phyloP scores from a whole-genome alignment of 768 basidiomycete species.

The Cubamyces lactineus region DNA sequence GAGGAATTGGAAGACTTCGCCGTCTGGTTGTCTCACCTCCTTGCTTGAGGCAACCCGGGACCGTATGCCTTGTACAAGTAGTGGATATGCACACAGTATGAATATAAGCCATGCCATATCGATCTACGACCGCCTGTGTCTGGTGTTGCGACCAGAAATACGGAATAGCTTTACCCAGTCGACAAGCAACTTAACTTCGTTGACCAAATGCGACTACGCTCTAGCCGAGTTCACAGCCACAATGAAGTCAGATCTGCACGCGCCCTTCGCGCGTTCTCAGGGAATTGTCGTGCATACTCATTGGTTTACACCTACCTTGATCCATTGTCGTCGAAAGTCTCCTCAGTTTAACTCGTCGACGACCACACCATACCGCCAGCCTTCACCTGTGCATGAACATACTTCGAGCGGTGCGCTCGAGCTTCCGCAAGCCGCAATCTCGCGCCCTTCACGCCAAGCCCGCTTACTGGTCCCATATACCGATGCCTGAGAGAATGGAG shows the following conservation, averaged over 20 bases:
- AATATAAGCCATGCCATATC: no score
- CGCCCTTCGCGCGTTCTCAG: not conserved
- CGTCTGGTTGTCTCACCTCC: constrained; percentile 5
- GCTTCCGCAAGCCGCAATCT: not conserved
- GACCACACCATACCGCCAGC: not conserved
- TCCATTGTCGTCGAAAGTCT: no score
- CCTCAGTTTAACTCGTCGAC: not conserved
- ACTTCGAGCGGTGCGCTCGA: not conserved
- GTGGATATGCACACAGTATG: no score
- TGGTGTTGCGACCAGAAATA: no score
- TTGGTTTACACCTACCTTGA: not conserved
- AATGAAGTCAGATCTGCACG: not conserved
- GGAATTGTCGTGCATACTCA: not conserved
- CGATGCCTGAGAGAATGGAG: constrained; percentile 35
- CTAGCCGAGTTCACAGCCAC: not conserved
- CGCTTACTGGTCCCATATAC: constrained; percentile 30
- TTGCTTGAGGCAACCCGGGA: not conserved
- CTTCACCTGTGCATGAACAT: not conserved
- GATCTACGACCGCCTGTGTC: no score
- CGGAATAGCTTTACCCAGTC: no score
- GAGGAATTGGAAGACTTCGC: constrained; percentile 20
- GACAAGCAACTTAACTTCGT: no score
- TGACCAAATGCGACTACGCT: no score
- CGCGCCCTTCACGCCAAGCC: not conserved
- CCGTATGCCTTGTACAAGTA: not conserved